These are phyloP conservation scores for Jatropha curcas DNA, from an alignment of 345 rosid species.

Conservation along the genomic window DNA sequence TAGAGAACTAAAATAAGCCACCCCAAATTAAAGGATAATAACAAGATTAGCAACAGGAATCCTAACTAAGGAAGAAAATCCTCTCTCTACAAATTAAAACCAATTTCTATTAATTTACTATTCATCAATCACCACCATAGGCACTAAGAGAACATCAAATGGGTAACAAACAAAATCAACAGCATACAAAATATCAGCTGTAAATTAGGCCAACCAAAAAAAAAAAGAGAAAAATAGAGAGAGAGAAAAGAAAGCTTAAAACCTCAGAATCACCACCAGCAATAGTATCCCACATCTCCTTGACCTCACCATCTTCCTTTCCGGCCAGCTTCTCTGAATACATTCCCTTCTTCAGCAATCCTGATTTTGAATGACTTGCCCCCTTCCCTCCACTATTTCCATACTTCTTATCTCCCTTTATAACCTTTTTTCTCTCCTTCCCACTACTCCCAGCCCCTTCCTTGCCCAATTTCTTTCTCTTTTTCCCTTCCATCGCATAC, in stretches of 20 bases:
- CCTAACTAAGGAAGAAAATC: background rate
- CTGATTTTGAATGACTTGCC: constrained; percentile 38
- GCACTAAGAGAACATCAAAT: background rate
- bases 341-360: constrained; percentile 29
- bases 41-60: background rate
- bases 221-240: background rate
- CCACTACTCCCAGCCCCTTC: constrained; percentile 28
- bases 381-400: constrained; percentile 42
- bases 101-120: background rate
- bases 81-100: constrained; percentile 3
- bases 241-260: background rate
- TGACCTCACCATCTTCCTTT: constrained; percentile 64
- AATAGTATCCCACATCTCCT: constrained; percentile 96
- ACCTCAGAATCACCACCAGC: constrained; percentile 92
- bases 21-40: background rate
- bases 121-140: background rate
- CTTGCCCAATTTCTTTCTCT: constrained; percentile 56
- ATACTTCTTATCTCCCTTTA: constrained; percentile 40
- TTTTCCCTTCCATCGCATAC: constrained; percentile 45
- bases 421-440: constrained; percentile 55
- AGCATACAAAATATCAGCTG: background rate
- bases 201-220: background rate
- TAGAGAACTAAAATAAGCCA: background rate
- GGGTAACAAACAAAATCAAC: background rate
- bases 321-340: constrained; percentile 27